These are phyloP conservation scores for Nemophila menziesii DNA, from an alignment of 257 asterid species.

Conservation along the genomic window DNA sequence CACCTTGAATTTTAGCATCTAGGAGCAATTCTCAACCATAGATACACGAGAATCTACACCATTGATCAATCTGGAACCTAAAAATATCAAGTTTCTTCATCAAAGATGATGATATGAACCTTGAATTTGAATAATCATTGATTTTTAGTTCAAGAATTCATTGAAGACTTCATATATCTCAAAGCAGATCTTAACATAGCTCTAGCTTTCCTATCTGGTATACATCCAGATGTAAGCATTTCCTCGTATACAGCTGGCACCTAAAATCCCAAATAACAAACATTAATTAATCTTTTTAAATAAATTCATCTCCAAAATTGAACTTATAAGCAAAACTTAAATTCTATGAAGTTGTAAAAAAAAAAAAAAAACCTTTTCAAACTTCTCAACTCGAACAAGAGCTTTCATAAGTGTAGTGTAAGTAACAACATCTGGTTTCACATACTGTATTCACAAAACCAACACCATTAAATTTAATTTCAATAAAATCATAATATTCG, in stretches of 20 bases:
- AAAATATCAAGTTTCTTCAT: background rate
- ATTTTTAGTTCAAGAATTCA: conserved; percentile 24
- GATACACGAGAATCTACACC: background rate
- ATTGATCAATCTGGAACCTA: background rate
- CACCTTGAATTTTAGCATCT: conserved; percentile 1
- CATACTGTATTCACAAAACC: conserved; percentile 39
- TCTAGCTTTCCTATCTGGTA: conserved; percentile 89
- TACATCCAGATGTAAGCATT: conserved; percentile 78
- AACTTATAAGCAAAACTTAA: background rate
- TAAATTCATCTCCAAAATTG: no score
- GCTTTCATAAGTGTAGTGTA: conserved; percentile 96
- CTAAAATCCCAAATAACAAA: conserved; percentile 22
- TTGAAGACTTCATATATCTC: conserved; percentile 61
- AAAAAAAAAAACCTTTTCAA: conserved; percentile 44
- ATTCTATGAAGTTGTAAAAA: background rate
- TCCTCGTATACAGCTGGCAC: conserved; percentile 93
- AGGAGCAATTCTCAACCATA: background rate
- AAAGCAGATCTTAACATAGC: conserved; percentile 92
- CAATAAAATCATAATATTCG: conserved; percentile 4
- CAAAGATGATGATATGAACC: background rate
- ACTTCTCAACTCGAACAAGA: conserved; percentile 81
- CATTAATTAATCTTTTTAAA: no score
- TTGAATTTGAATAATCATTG: background rate
- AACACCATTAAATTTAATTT: background rate
- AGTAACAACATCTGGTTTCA: conserved; percentile 86